phyloP scores from a whole-genome alignment of 192 early-diverging fungal genomes.

The Coemansia nantahalensis region DNA sequence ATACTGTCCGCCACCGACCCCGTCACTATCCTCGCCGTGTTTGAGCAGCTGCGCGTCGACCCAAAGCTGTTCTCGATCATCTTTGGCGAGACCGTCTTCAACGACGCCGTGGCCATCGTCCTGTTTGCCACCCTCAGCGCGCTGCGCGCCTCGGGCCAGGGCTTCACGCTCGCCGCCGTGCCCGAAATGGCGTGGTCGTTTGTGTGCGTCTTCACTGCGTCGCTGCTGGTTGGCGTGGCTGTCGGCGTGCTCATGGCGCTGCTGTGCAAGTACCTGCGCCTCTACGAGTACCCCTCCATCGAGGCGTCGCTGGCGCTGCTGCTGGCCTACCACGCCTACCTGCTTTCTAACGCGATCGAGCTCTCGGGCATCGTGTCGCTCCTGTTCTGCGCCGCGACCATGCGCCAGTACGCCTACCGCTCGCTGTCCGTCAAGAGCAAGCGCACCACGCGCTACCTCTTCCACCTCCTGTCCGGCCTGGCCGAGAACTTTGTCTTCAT shows the following conservation, averaged over 20 bases:
- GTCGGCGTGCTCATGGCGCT: slow-evolving; percentile 77
- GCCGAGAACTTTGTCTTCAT: slow-evolving; percentile 98
- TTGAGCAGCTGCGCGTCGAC: slow-evolving; percentile 91
- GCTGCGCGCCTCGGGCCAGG: slow-evolving; percentile 62
- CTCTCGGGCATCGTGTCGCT: slow-evolving; percentile 94
- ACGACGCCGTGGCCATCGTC: slow-evolving; percentile 98
- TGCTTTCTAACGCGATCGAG: slow-evolving; percentile 83
- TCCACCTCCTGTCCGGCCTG: slow-evolving; percentile 87
- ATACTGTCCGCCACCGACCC: slow-evolving; percentile 97
- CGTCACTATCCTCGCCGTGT: slow-evolving; percentile 93
- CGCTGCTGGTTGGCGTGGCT: slow-evolving; percentile 77
- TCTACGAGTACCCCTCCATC: slow-evolving; percentile 79
- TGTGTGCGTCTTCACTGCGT: slow-evolving; percentile 78
- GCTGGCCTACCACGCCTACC: slow-evolving; percentile 88
- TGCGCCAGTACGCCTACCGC: slow-evolving; percentile 93
- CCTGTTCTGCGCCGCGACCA: slow-evolving; percentile 86
- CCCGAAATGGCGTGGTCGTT: slow-evolving; percentile 68
- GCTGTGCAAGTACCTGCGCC: slow-evolving; percentile 82
- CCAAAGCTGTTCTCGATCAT: slow-evolving; percentile 94
- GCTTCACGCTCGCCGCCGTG: slow-evolving; percentile 64
- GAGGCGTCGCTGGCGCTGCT: slow-evolving; percentile 86
- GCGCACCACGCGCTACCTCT: slow-evolving; percentile 86
- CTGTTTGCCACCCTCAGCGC: slow-evolving; percentile 81
- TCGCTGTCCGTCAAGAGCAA: slow-evolving; percentile 79
- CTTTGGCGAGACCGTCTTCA: slow-evolving; percentile 93